Evolutionary conservation across 164 flowering plant genomes (phyloP).

Genomic region (Pachysandra terminalis): DNA sequence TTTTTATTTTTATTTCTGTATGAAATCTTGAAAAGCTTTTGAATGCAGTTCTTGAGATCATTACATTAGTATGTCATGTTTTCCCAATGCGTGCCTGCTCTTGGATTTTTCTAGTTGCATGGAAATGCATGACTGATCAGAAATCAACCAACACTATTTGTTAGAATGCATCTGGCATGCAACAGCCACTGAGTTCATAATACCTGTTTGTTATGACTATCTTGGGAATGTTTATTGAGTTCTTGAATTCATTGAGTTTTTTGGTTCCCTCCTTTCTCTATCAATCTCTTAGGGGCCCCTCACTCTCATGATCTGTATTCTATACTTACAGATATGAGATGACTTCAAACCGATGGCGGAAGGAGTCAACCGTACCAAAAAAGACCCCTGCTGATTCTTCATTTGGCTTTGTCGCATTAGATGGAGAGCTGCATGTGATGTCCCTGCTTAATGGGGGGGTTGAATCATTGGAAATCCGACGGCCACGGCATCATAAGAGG

Average conservation of each 20-base stretch:
- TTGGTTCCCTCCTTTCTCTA: background rate
- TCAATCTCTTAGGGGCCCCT: background rate
- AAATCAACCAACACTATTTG: no score
- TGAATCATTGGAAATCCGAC: conserved; percentile 30
- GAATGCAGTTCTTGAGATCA: no score
- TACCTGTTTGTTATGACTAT: no score
- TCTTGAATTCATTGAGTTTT: background rate
- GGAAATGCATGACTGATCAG: background rate
- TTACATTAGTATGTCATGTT: no score
- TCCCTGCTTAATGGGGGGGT: conserved; percentile 27
- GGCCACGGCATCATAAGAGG: conserved; percentile 42
- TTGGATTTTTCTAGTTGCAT: background rate
- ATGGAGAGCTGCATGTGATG: conserved; percentile 63
- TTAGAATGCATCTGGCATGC: no score
- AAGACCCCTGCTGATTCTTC: conserved; percentile 34
- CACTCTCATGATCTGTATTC: background rate
- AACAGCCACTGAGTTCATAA: no score
- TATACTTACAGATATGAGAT: conserved; percentile 53
- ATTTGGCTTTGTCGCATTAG: conserved; percentile 58
- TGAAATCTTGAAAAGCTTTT: no score
- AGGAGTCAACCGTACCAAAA: conserved; percentile 66
- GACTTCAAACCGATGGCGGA: conserved; percentile 55
- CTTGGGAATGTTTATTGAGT: background rate
- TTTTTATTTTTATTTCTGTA: no score
- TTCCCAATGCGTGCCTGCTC: no score